Base-by-base conservation (phyloP, 495 filamentous ascomycete genomes). In the Penicillium flavigenum region DNA sequence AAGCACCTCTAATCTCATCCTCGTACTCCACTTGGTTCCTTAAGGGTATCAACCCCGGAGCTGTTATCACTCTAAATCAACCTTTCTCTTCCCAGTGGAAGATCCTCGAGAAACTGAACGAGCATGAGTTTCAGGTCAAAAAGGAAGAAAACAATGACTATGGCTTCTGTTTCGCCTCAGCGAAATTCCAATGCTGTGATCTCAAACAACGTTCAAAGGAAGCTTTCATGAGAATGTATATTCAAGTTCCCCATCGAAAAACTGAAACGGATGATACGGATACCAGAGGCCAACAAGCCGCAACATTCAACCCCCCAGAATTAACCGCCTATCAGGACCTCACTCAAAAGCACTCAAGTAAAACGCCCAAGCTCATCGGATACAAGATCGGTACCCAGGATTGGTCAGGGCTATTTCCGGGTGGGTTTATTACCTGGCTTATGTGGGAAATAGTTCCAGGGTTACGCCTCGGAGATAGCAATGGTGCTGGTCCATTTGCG, bases 401-500 rank as follows among this genome's bases (percentile, higher is more conserved):
- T 55, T 26, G 44, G 17, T 51, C 36, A 31, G 60, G 60, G 32
- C 56, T 51, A 26, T 51, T 63, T 42, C 50, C 60, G 49, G 44
- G 45, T 51, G 60, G 60, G 45, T 59, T 59, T 39, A 46, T 51
- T 12, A 50, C 56, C 51, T 59, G 51, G 50, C 49, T 63, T 22
- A 51, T 43, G 10, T 59, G 46, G 51, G 60, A 63, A 46, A 55
- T 51, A 5, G 60, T 63, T 12, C 60, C 46, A 42, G 60, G 60
- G 29, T 24, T 56, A 38, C 56, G 56, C 56, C 60, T 63, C 45
- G 60, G 56, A 20, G 56, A 56, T 12, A 12, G 32, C 4, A 14
- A 34, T 34, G 32, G 32, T 12, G 32, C 11, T 34, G 32, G 4
- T 5, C 32, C 12, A 34, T 34, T 4, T 34, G 32, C 12, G 32